Conservation (phyloP, 148 eudicot genomes). For the Vaccinium darrowii region DNA sequence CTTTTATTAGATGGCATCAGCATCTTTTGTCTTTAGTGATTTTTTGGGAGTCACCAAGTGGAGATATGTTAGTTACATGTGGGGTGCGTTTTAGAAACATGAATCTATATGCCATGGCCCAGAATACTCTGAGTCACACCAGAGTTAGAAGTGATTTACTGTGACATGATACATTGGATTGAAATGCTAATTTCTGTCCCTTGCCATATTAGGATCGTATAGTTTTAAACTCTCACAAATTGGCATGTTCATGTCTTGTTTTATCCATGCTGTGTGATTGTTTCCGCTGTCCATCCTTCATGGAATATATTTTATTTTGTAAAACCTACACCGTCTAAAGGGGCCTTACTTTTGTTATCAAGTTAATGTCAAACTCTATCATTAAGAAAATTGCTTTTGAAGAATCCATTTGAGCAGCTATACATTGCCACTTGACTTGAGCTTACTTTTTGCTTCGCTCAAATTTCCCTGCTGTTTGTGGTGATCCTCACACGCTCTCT, state of each 20-base stretch:
- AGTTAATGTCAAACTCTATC: background rate
- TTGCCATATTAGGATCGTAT: background rate
- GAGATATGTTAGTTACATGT: background rate
- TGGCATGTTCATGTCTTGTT: background rate
- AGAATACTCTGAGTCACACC: background rate
- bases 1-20: background rate
- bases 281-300: too few relatives aligned
- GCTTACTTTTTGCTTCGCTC: background rate
- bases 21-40: background rate
- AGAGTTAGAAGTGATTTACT: background rate
- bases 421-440: background rate
- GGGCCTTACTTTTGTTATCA: too few relatives aligned
- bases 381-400: background rate
- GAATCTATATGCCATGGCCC: background rate
- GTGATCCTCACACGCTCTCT: conserved; percentile 1
- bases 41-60: background rate
- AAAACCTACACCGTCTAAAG: too few relatives aligned
- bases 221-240: background rate
- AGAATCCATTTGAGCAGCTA: background rate
- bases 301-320: too few relatives aligned
- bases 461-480: background rate
- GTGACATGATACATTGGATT: background rate
- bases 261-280: too few relatives aligned
- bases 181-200: background rate
- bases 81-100: background rate